Percentiles rank a stretch among this genome's conserved stretches.
Conservation (phyloP, 352 stramenopile species). For the Phytophthora macrochlamydospora region DNA sequence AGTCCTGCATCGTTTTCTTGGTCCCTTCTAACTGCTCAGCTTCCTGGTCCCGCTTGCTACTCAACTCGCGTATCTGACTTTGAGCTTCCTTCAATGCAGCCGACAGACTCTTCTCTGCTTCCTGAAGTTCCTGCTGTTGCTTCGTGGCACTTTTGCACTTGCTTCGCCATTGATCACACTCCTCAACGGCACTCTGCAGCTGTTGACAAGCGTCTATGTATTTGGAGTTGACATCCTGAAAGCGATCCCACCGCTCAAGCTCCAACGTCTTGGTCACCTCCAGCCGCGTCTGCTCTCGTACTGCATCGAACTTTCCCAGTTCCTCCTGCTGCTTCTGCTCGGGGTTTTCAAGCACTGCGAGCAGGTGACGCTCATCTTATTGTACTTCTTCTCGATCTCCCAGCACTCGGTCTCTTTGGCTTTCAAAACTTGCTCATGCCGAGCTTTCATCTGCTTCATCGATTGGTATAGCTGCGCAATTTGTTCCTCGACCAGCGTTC, state of each 20-base stretch:
- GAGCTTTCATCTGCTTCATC: conserved; percentile 49
- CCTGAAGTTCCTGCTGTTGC: conserved; percentile 35
- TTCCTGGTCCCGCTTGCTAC: conserved; percentile 34
- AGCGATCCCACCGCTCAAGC: conserved; percentile 66
- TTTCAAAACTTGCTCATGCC: conserved; percentile 52
- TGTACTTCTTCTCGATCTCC: conserved; percentile 70
- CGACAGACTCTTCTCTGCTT: conserved; percentile 28
- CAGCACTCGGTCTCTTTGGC: conserved; percentile 59
- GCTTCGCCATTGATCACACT: conserved; percentile 27
- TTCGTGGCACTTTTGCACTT: conserved; percentile 41
- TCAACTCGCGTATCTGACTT: conserved; percentile 24
- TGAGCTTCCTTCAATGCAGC: conserved; percentile 29
- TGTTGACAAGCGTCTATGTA: conserved; percentile 60
- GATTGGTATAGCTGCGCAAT: conserved; percentile 53
- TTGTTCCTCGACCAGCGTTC: conserved; percentile 43
- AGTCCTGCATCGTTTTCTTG: conserved; percentile 69
- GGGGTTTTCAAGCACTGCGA: conserved; percentile 54
- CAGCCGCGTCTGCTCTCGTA: conserved; percentile 55
- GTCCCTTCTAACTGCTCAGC: conserved; percentile 40
- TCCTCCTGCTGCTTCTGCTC: conserved; percentile 55
- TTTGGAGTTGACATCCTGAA: conserved; percentile 72
- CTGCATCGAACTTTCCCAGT: conserved; percentile 40
- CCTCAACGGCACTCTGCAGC: conserved; percentile 41
- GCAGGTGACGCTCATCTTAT: conserved; percentile 53
- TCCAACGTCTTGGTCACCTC: conserved; percentile 62